A percentile compares a stretch with the other conserved stretches of the same genome.
Evolutionary conservation across 1,139 yeast genomes (phyloP).

Genomic region (Zygoascus meyerae): DNA sequence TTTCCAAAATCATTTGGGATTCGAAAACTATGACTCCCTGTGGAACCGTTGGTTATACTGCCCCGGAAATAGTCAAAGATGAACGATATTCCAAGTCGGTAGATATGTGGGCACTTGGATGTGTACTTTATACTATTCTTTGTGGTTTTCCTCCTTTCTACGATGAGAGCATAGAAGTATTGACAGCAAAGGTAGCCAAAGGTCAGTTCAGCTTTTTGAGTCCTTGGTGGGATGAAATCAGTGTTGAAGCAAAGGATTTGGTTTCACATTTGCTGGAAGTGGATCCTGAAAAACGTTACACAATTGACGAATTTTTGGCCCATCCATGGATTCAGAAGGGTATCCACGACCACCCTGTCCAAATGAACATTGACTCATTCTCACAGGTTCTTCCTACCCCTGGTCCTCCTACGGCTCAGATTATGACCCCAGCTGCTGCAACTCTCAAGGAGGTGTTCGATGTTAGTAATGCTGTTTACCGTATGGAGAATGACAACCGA

Average conservation of each 20-base stretch:
- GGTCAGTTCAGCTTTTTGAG: conserved; percentile 78
- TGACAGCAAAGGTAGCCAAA: conserved; percentile 74
- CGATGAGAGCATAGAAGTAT: conserved; percentile 75
- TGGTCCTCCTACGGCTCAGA: conserved; percentile 15
- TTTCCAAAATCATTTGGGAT: conserved; percentile 74
- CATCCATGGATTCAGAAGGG: conserved; percentile 73
- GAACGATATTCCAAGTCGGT: conserved; percentile 84
- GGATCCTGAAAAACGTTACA: conserved; percentile 70
- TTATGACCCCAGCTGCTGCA: conserved; percentile 83
- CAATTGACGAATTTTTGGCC: conserved; percentile 66
- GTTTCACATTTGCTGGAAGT: conserved; percentile 74
- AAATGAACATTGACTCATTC: conserved; percentile 10
- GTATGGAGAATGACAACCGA: conserved; percentile 81
- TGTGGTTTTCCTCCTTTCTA: conserved; percentile 98
- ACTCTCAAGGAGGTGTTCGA: conserved; percentile 95
- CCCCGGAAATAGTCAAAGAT: conserved; percentile 88
- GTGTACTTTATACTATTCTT: conserved; percentile 79
- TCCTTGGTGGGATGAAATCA: conserved; percentile 98
- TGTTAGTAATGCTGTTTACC: conserved; percentile 87
- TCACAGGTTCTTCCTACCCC: conserved; percentile 18
- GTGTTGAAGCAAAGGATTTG: conserved; percentile 70
- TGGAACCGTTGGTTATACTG: conserved; percentile 88
- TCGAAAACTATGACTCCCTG: conserved; percentile 77
- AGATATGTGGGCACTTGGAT: conserved; percentile 95
- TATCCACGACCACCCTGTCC: conserved; percentile 1